Evolutionary conservation across 2,329 filamentous ascomycete species (phyloP), one percentile per base, ranked within the genome.

Genomic region (Helicocarpus griseus): DNA sequence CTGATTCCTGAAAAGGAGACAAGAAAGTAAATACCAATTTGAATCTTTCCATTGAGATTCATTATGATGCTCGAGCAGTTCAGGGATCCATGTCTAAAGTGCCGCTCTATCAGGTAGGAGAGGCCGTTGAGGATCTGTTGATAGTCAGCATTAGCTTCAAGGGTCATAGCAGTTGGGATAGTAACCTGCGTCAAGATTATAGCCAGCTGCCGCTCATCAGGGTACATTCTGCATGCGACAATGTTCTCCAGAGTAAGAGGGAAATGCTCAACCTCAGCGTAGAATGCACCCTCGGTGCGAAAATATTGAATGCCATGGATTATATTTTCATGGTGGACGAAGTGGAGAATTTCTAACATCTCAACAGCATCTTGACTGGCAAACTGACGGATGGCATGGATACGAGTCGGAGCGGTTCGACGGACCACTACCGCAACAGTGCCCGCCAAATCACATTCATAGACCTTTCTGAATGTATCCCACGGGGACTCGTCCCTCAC

Each of bases 1-100:
- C n/a, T n/a, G n/a, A n/a, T n/a, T n/a, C n/a, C n/a, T n/a, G n/a
- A n/a, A n/a, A n/a, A n/a, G n/a, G n/a, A n/a, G n/a, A n/a, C n/a
- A n/a, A n/a, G n/a, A n/a, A n/a, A n/a, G n/a, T n/a, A n/a, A n/a
- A 28, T 51, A 65, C 61, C 49, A 50, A 67, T 63, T 45, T 65
- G 60, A 22, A 66, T 56, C 7, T 55, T 43, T 17, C 62, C 53
- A 49, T 61, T 56, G 28, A 54, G 53, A 36, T 56, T 54, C 33
- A 65, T 49, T 38, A 66, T 56, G 39, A 67, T 59, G 54, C 59
- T 62, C 26, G 55, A 60, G 51, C 51, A 64, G 40, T 21, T 59
- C 44, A 66, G 52, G 39, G 53, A 60, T 51, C 55, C 29, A 54
- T 65, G 56, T 45, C 60, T 53, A 33, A 62, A 54, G 31, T 55